Percentiles rank a stretch among this genome's conserved stretches.
Conservation (phyloP, 1,284 basidiomycete genomes). For the Austroboletus olivaceoglutinosus region DNA sequence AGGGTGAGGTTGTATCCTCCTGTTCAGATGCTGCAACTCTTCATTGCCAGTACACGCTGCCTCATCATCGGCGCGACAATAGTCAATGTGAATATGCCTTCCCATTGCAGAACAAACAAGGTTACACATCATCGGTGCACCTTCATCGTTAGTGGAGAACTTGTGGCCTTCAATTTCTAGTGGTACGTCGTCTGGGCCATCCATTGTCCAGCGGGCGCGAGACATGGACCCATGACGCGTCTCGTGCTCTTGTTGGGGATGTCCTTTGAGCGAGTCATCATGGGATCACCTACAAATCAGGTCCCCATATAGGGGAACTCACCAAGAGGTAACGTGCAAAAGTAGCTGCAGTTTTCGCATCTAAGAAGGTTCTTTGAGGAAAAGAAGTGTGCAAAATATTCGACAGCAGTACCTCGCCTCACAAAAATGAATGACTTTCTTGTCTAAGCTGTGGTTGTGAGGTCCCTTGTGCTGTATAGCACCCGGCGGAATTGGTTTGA, state of each 20-base stretch:
- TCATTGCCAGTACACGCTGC: slow-evolving; percentile 38
- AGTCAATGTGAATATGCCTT: slow-evolving; percentile 55
- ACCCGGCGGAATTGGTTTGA: slow-evolving; percentile 45
- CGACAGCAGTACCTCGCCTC: slow-evolving; percentile 38
- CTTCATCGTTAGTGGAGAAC: slow-evolving; percentile 56
- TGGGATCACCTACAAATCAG: not conserved
- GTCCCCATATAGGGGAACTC: not conserved
- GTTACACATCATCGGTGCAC: slow-evolving; percentile 64
- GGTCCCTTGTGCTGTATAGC: slow-evolving; percentile 41
- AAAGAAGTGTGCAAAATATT: not conserved
- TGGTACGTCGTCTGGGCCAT: slow-evolving; percentile 43
- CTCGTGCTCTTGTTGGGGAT: slow-evolving; percentile 58
- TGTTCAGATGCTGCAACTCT: slow-evolving; percentile 47
- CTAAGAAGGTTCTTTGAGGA: slow-evolving; percentile 27
- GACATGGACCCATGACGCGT: slow-evolving; percentile 67
- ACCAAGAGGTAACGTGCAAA: slow-evolving; percentile 59
- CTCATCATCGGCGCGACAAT: slow-evolving; percentile 45
- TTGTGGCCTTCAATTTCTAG: slow-evolving; percentile 55
- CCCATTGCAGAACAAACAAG: slow-evolving; percentile 55
- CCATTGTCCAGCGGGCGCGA: slow-evolving; percentile 52
- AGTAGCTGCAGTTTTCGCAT: slow-evolving; percentile 56
- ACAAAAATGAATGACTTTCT: slow-evolving; percentile 48
- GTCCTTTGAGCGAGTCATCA: slow-evolving; percentile 43
- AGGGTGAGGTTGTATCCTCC: slow-evolving; percentile 45
- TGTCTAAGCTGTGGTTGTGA: slow-evolving; percentile 48